phyloP scores from a whole-genome alignment of 306 rosid genomes.

The Argentina anserina region DNA sequence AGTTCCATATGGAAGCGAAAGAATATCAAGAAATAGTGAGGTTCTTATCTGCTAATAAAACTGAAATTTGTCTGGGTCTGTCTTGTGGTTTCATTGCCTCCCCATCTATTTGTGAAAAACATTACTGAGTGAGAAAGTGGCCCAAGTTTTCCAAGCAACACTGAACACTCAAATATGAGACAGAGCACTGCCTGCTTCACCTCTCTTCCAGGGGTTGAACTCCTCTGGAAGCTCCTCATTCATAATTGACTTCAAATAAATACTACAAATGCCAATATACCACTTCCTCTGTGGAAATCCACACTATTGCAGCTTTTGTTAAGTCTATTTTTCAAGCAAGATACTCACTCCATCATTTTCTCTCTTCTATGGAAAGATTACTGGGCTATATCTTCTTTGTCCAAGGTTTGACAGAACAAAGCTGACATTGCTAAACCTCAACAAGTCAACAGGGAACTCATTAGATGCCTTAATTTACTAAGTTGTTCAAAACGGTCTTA shows the following conservation, averaged over 20 bases:
- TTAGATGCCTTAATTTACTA: not conserved
- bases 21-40: not conserved
- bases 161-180: not conserved
- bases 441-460: not conserved
- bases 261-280: not conserved
- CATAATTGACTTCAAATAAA: not conserved
- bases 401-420: not conserved
- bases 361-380: not conserved
- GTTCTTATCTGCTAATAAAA: not conserved
- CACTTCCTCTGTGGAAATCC: not conserved
- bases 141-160: not conserved
- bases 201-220: not conserved
- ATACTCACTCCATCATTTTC: not conserved
- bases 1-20: not conserved
- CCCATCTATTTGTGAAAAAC: not conserved
- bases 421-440: not conserved
- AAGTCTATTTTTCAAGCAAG: not conserved
- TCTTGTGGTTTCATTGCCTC: not conserved
- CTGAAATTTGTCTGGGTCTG: too few species aligned
- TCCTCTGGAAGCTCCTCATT: not conserved
- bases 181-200: not conserved
- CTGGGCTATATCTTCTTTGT: not conserved
- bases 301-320: not conserved
- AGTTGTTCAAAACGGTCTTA: not conserved
- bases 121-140: not conserved